A percentile compares a stretch with the other conserved stretches of the same genome.
phyloP scores from a whole-genome alignment of 768 basidiomycete species.

The Kwoniella newhampshirensis region DNA sequence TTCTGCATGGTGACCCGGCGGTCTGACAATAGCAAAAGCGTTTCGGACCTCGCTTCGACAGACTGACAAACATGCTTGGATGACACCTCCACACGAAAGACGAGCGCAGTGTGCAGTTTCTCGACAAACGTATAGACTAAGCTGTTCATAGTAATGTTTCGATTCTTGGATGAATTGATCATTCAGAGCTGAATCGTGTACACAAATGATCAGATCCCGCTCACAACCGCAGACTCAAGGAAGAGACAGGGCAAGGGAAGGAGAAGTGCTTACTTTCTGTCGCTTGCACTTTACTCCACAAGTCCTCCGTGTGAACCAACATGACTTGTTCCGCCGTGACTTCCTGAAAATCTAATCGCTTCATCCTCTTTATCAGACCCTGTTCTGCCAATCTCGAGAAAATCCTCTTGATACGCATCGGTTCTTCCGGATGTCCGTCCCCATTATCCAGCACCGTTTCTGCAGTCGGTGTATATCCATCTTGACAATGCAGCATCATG shows the following conservation, averaged over 20 bases:
- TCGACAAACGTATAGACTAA: slow-evolving; percentile 87
- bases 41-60: slow-evolving; percentile 77
- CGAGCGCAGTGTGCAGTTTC: slow-evolving; percentile 80
- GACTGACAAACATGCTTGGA: slow-evolving; percentile 84
- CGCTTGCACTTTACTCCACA: slow-evolving; percentile 85
- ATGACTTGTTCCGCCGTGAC: slow-evolving; percentile 75
- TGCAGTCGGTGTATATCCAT: slow-evolving; percentile 42
- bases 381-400: slow-evolving; percentile 65
- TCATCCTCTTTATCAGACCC: slow-evolving; percentile 69
- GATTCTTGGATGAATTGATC: slow-evolving; percentile 73
- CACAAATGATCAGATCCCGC: too few relatives aligned
- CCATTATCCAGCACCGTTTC: slow-evolving; percentile 55
- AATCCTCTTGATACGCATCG: slow-evolving; percentile 74
- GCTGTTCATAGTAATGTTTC: slow-evolving; percentile 77
- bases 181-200: slow-evolving; percentile 62
- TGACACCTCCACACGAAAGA: slow-evolving; percentile 89
- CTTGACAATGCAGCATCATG: slow-evolving; percentile 79
- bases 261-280: slow-evolving; percentile 78
- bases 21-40: slow-evolving; percentile 90
- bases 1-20: slow-evolving; percentile 97
- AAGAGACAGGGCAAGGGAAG: slow-evolving; percentile 6
- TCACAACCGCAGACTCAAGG: too few relatives aligned
- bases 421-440: slow-evolving; percentile 68
- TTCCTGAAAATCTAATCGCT: slow-evolving; percentile 70
- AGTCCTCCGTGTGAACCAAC: slow-evolving; percentile 84